These are phyloP conservation scores for Kodamaea neixiangensis DNA, from an alignment of 805 yeast species.

Conservation along the genomic window DNA sequence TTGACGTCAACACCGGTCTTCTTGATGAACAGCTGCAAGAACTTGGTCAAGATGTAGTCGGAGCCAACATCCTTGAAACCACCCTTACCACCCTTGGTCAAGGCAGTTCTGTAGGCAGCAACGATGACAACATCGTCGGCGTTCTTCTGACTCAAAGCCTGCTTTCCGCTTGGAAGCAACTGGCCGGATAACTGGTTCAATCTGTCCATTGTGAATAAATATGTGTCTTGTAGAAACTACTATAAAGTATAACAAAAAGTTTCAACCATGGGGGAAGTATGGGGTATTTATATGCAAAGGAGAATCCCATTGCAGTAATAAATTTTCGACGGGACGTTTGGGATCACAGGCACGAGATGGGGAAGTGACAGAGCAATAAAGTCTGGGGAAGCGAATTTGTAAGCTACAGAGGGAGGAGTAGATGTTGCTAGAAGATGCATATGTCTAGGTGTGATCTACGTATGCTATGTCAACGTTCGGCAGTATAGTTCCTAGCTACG, in stretches of 20 bases:
- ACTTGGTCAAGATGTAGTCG: conserved; percentile 71
- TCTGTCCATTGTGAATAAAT: conserved; percentile 39
- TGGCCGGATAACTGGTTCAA: conserved; percentile 48
- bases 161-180: conserved; percentile 42
- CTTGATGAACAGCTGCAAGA: conserved; percentile 62
- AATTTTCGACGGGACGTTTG: not conserved
- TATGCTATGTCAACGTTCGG: not conserved
- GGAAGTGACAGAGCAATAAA: not conserved
- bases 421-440: not conserved
- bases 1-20: conserved; percentile 49
- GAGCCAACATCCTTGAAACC: conserved; percentile 78
- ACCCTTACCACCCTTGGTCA: conserved; percentile 87
- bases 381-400: not conserved
- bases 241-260: not conserved
- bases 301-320: not conserved
- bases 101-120: conserved; percentile 87
- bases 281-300: conserved; percentile 10
- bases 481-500: not conserved
- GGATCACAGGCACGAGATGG: not conserved
- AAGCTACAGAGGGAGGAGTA: not conserved
- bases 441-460: not conserved
- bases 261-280: conserved; percentile 7
- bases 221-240: not conserved
- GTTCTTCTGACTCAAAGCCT: conserved; percentile 52
- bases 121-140: conserved; percentile 91